These are phyloP conservation scores for Xylariaceae sp. DNA, from an alignment of 2,329 filamentous ascomycete genomes.

Conservation along the genomic window DNA sequence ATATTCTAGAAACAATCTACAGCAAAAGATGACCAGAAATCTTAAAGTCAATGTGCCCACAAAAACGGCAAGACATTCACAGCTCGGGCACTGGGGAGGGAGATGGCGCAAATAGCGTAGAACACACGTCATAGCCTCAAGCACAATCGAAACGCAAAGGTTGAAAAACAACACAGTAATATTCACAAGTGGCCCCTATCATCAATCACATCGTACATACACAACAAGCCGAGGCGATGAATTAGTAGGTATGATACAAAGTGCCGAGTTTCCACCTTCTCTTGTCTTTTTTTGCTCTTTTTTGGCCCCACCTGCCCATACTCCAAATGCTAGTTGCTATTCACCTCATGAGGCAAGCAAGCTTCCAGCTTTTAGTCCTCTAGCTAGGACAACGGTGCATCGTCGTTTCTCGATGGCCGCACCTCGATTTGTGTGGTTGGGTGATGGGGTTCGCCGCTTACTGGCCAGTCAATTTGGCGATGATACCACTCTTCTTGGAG, in stretches of 20 bases:
- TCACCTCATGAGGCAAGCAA: conserved; percentile 1
- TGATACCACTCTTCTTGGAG: conserved; percentile 47
- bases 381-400: conserved; percentile 5
- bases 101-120: too few species aligned
- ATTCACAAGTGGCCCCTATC: not conserved
- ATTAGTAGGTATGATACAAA: conserved; percentile 20
- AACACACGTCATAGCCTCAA: too few species aligned
- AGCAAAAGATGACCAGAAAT: not conserved
- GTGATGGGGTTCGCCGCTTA: conserved; percentile 12
- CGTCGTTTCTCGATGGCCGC: not conserved
- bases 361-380: conserved; percentile 3
- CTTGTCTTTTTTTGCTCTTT: conserved; percentile 2
- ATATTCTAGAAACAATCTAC: not conserved
- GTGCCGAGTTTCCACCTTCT: conserved; percentile 4
- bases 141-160: too few species aligned
- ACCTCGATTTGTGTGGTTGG: not conserved
- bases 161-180: too few species aligned
- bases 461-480: conserved; percentile 40
- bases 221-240: conserved; percentile 5
- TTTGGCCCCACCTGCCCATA: conserved; percentile 1
- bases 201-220: conserved; percentile 20
- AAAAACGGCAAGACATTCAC: not conserved
- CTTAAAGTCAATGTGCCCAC: not conserved
- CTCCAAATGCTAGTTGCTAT: conserved; percentile 6
- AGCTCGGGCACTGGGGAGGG: too few species aligned